A percentile compares a stretch with the other conserved stretches of the same genome.
phyloP scores from a whole-genome alignment of 2,329 filamentous ascomycete species.

The Hypoxylon sp. region DNA sequence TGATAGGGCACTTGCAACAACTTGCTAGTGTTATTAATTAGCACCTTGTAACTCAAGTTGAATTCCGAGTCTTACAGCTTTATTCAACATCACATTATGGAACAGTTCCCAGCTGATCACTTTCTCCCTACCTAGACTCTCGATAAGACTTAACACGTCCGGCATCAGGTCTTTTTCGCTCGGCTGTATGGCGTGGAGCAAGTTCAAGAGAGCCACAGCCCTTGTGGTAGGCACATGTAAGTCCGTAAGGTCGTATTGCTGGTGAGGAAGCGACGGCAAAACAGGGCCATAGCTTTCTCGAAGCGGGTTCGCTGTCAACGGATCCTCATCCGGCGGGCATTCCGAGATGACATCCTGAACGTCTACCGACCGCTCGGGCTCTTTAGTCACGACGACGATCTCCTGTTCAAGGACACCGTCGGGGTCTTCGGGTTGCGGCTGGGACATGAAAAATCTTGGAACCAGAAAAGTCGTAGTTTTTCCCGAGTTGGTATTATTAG shows the following conservation, averaged over 20 bases:
- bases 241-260: constrained; percentile 8
- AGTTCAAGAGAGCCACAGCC: constrained; percentile 1
- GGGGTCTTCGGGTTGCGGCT: background rate
- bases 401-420: constrained; percentile 3
- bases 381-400: constrained; percentile 17
- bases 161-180: background rate
- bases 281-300: constrained; percentile 23
- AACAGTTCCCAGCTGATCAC: constrained; percentile 18
- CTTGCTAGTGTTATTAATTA: constrained; percentile 14
- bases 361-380: constrained; percentile 27
- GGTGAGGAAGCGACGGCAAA: constrained; percentile 22
- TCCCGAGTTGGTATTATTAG: background rate
- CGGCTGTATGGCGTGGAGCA: background rate
- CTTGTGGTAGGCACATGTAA: constrained; percentile 15
- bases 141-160: constrained; percentile 1
- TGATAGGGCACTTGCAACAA: constrained; percentile 6
- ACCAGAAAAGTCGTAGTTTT: constrained; percentile 14
- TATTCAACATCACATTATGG: constrained; percentile 1
- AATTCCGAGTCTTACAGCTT: constrained; percentile 10
- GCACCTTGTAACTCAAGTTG: background rate
- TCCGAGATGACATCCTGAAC: constrained; percentile 28
- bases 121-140: background rate
- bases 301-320: constrained; percentile 11
- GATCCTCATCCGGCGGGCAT: constrained; percentile 7
- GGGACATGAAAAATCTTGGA: constrained; percentile 13